Evolutionary conservation across 1,284 basidiomycete species (phyloP).

Genomic region (Inonotus obliquus): DNA sequence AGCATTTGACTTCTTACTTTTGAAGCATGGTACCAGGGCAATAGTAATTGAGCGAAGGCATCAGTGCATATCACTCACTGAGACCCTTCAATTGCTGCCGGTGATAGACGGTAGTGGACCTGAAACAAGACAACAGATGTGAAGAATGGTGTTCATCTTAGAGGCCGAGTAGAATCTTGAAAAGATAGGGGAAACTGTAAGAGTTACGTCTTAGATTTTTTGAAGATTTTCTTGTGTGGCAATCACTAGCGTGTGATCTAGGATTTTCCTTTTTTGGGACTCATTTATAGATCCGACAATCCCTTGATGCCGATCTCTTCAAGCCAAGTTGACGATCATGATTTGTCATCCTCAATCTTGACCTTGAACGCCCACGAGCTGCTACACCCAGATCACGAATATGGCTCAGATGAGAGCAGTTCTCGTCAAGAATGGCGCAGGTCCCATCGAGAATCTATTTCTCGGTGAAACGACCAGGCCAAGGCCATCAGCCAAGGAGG

Average conservation of each 20-base stretch:
- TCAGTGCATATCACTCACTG: background rate
- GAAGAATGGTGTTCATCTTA: background rate
- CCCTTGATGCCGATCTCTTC: background rate
- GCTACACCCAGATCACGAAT: background rate
- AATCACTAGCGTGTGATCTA: background rate
- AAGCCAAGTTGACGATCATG: background rate
- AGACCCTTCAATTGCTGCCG: background rate
- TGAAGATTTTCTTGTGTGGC: background rate
- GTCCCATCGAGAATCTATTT: constrained; percentile 76
- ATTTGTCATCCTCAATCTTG: background rate
- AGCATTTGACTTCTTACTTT: no score
- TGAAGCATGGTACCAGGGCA: no score
- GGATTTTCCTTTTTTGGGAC: background rate
- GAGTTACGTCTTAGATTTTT: background rate
- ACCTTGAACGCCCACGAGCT: background rate
- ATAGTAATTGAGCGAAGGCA: no score
- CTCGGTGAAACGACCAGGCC: constrained; percentile 72
- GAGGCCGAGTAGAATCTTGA: background rate
- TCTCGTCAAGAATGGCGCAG: constrained; percentile 75
- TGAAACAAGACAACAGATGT: background rate
- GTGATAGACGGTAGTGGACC: background rate
- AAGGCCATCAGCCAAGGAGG: constrained; percentile 48
- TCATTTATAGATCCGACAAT: background rate
- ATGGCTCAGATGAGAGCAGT: constrained; percentile 69
- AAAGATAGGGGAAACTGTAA: background rate